Evolutionary conservation across 345 rosid species (phyloP).

Genomic region (Brassica incana): DNA sequence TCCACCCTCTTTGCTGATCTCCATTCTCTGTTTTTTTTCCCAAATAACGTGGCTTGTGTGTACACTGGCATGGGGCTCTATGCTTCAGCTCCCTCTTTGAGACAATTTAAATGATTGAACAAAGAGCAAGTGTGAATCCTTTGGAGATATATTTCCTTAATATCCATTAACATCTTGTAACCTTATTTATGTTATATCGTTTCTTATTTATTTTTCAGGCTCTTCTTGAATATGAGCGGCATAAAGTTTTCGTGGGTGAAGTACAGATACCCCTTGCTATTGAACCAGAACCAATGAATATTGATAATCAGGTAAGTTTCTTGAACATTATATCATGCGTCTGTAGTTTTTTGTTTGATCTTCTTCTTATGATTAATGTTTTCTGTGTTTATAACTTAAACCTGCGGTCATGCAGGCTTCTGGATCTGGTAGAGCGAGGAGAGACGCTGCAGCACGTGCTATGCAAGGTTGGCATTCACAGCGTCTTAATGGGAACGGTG

Average conservation of each 20-base stretch:
- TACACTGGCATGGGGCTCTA: neutral
- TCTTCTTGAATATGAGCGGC: conserved; percentile 90
- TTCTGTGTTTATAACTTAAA: conserved; percentile 17
- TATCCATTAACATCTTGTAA: conserved; percentile 7
- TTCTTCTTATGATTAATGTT: neutral
- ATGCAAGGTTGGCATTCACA: conserved; percentile 98
- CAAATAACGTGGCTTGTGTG: conserved; percentile 10
- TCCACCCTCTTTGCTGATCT: neutral
- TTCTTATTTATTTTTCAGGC: conserved; percentile 48
- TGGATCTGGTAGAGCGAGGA: conserved; percentile 77
- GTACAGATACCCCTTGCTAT: conserved; percentile 50
- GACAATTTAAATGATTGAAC: neutral
- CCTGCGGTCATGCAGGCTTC: conserved; percentile 40
- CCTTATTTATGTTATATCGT: neutral
- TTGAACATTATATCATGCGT: neutral
- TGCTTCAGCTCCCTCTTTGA: neutral
- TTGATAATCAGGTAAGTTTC: conserved; percentile 61
- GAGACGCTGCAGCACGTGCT: conserved; percentile 92
- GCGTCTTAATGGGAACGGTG: conserved; percentile 70
- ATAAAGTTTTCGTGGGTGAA: conserved; percentile 64
- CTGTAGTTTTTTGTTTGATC: conserved; percentile 1
- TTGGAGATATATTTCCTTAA: neutral
- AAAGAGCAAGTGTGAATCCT: conserved; percentile 14
- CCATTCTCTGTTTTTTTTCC: neutral
- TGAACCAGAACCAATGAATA: conserved; percentile 50